Conservation (phyloP, 1,284 basidiomycete genomes). For the Meripilus lineatus region DNA sequence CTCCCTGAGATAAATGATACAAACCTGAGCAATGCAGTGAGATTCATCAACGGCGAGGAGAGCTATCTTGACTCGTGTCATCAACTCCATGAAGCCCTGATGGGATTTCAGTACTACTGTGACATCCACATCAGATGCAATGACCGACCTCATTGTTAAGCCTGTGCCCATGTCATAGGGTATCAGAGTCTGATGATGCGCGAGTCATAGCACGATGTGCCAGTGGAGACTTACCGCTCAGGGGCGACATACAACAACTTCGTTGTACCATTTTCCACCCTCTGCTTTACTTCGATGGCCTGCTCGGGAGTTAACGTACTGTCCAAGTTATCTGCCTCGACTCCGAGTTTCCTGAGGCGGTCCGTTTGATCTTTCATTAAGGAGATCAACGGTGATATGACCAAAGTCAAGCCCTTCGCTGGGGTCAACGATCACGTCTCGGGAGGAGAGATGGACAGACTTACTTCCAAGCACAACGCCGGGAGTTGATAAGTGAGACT, state of each 20-base stretch:
- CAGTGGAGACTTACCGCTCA: slow-evolving; percentile 54
- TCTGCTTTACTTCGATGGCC: slow-evolving; percentile 44
- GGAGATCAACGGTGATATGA: slow-evolving; percentile 76
- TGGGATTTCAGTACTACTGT: too few species aligned
- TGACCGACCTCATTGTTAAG: slow-evolving; percentile 47
- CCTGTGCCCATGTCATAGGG: slow-evolving; percentile 55
- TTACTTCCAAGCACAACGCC: slow-evolving; percentile 46
- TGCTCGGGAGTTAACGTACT: slow-evolving; percentile 62
- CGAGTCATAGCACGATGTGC: slow-evolving; percentile 35
- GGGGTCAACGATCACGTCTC: neutral
- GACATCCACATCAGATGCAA: too few species aligned
- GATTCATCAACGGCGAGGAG: slow-evolving; percentile 94
- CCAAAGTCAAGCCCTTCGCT: slow-evolving; percentile 54
- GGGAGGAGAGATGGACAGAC: neutral
- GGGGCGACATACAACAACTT: slow-evolving; percentile 91
- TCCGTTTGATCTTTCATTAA: slow-evolving; percentile 94
- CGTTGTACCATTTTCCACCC: slow-evolving; percentile 36
- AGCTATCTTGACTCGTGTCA: slow-evolving; percentile 48
- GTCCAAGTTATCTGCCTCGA: slow-evolving; percentile 64
- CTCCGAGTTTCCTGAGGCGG: slow-evolving; percentile 58
- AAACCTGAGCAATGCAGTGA: slow-evolving; percentile 73
- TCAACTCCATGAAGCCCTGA: slow-evolving; percentile 69
- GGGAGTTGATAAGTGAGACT: slow-evolving; percentile 61
- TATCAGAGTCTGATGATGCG: too few species aligned
- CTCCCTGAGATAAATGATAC: neutral